phyloP scores from a whole-genome alignment of 2,329 filamentous ascomycete species.

The Corinectria fuckeliana region DNA sequence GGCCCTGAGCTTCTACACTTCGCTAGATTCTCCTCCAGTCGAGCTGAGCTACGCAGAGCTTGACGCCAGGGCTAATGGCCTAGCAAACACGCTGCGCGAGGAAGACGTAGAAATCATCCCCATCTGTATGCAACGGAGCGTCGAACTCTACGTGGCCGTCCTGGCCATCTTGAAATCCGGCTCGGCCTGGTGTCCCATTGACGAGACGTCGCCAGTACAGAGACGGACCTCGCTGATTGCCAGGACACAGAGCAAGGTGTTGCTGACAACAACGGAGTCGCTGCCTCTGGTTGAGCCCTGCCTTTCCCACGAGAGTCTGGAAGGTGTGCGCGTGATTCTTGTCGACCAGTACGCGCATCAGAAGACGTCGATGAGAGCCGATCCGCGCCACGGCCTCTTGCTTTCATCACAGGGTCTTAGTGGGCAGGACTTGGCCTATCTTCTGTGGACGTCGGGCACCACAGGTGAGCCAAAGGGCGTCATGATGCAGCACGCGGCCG shows the following conservation, averaged over 20 bases:
- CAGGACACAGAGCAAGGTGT: slow-evolving; percentile 39
- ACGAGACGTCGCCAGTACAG: slow-evolving; percentile 46
- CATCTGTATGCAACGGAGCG: slow-evolving; percentile 48
- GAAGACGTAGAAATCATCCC: slow-evolving; percentile 61
- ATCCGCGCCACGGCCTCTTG: slow-evolving; percentile 16
- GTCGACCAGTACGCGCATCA: slow-evolving; percentile 35
- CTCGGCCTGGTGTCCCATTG: slow-evolving; percentile 49
- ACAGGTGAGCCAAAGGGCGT: slow-evolving; percentile 46
- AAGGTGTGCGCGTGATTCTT: slow-evolving; percentile 38
- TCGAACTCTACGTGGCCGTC: slow-evolving; percentile 48
- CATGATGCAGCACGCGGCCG: slow-evolving; percentile 45
- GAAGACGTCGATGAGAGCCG: neutral
- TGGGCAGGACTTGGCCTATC: slow-evolving; percentile 35
- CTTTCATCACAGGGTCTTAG: slow-evolving; percentile 16
- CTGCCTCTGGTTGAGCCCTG: slow-evolving; percentile 28
- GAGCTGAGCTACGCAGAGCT: slow-evolving; percentile 55
- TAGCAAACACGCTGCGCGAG: slow-evolving; percentile 74
- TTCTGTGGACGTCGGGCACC: slow-evolving; percentile 45
- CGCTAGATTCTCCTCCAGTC: slow-evolving; percentile 20
- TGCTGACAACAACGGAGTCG: slow-evolving; percentile 8
- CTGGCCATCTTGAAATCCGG: slow-evolving; percentile 51
- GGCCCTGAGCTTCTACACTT: neutral
- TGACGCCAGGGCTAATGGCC: slow-evolving; percentile 71
- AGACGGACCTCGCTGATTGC: slow-evolving; percentile 47
- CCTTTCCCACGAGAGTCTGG: slow-evolving; percentile 36